Percentiles rank a stretch among this genome's conserved stretches.
Conservation (phyloP, 176 grass and related monocot genomes). For the Lolium rigidum region DNA sequence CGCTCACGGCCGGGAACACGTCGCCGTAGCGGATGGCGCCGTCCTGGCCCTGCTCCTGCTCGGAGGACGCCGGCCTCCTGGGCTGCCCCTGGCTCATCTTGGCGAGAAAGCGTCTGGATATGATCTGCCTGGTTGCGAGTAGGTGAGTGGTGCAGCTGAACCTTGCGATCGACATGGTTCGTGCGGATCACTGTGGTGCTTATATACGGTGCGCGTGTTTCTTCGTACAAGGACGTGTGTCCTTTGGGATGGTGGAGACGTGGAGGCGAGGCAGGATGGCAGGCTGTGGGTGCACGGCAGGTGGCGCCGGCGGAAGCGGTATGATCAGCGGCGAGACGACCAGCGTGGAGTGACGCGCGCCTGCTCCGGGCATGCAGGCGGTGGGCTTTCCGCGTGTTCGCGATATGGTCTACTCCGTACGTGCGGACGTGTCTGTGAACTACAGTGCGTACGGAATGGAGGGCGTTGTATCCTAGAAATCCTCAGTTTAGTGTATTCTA, state of each 20-base stretch:
- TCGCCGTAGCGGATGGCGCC: constrained; percentile 58
- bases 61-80: constrained; percentile 35
- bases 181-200: too few relatives aligned
- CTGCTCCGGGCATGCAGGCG: background rate
- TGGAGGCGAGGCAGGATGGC: background rate
- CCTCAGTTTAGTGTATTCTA: too few relatives aligned
- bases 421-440: too few relatives aligned
- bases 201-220: too few relatives aligned
- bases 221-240: too few relatives aligned
- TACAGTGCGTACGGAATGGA: too few relatives aligned
- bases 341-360: background rate
- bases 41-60: constrained; percentile 12
- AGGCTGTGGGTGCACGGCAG: background rate
- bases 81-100: constrained; percentile 79
- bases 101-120: background rate
- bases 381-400: background rate
- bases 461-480: too few relatives aligned
- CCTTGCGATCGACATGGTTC: too few relatives aligned
- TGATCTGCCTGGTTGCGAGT: background rate
- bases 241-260: constrained; percentile 1
- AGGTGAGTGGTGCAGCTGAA: too few relatives aligned
- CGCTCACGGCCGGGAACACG: constrained; percentile 57
- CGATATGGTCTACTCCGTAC: background rate
- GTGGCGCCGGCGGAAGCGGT: constrained; percentile 1
- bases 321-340: background rate